phyloP scores from a whole-genome alignment of 1,284 basidiomycete genomes.

The Tylopilus sp. region DNA sequence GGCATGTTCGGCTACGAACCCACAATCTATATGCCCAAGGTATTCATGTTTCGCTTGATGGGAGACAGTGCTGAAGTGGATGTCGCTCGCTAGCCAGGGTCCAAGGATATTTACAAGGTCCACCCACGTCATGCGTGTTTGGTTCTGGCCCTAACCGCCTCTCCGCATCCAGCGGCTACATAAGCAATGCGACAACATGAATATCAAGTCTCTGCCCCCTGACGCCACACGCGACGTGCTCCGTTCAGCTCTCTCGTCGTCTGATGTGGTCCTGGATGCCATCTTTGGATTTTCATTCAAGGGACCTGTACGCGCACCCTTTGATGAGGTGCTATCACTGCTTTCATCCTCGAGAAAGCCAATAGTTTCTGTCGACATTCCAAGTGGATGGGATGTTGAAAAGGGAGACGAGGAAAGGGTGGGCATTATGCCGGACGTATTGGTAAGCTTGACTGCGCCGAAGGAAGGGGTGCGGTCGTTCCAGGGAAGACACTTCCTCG shows the following conservation, averaged over 20 bases:
- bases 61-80: conserved; percentile 1
- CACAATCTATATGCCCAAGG: conserved; percentile 90
- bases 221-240: conserved; percentile 50
- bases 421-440: conserved; percentile 70
- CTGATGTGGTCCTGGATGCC: conserved; percentile 90
- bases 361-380: conserved; percentile 92
- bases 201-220: conserved; percentile 64
- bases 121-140: neutral
- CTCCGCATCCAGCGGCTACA: conserved; percentile 72
- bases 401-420: conserved; percentile 57
- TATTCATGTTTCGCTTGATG: conserved; percentile 27
- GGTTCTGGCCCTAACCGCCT: no score
- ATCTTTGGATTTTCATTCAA: conserved; percentile 98
- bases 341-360: conserved; percentile 66
- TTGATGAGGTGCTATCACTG: conserved; percentile 70
- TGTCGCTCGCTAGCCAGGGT: conserved; percentile 56
- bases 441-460: conserved; percentile 91
- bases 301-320: conserved; percentile 84
- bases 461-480: conserved; percentile 83
- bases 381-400: conserved; percentile 95
- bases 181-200: conserved; percentile 85
- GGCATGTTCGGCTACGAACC: conserved; percentile 88
- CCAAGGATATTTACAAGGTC: conserved; percentile 86
- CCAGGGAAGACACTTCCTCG: conserved; percentile 74
- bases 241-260: conserved; percentile 49